Conservation (phyloP, 371 early-diverging fungal genomes). For the Caulochytrium protostelioides region DNA sequence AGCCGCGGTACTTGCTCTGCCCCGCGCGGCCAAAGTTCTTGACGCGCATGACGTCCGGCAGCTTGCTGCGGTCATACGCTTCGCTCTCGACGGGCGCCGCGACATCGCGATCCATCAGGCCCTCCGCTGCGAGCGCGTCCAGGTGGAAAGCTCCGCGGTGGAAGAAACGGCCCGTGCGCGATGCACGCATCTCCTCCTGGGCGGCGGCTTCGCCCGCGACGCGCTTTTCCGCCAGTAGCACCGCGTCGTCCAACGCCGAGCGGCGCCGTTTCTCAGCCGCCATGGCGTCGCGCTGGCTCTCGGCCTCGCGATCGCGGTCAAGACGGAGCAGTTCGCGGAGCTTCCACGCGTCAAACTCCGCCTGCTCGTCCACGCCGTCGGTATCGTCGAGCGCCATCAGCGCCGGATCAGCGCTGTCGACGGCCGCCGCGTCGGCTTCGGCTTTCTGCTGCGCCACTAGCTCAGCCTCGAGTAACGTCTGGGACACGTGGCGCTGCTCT, state of each 20-base stretch:
- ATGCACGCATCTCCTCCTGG: conserved; percentile 16
- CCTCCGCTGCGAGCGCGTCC: conserved; percentile 34
- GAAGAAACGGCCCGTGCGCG: conserved; percentile 63
- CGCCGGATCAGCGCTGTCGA: too few relatives aligned
- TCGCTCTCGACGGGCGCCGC: conserved; percentile 56
- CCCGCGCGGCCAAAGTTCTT: conserved; percentile 72
- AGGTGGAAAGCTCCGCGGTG: conserved; percentile 71
- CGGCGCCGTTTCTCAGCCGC: conserved; percentile 56
- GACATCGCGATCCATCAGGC: conserved; percentile 38
- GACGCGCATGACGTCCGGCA: conserved; percentile 74
- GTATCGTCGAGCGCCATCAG: conserved; percentile 93
- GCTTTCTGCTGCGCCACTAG: too few relatives aligned
- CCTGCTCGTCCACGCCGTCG: conserved; percentile 62
- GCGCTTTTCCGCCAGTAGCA: conserved; percentile 17
- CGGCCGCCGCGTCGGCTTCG: too few relatives aligned
- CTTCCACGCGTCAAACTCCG: conserved; percentile 77
- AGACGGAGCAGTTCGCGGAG: conserved; percentile 72
- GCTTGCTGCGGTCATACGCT: conserved; percentile 25
- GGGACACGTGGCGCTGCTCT: too few relatives aligned
- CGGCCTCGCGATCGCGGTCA: conserved; percentile 61
- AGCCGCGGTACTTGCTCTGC: conserved; percentile 69
- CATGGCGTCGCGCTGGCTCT: conserved; percentile 45
- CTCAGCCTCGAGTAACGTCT: too few relatives aligned
- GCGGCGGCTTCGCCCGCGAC: conserved; percentile 7
- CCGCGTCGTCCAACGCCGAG: conserved; percentile 55